A percentile compares a stretch with the other conserved stretches of the same genome.
phyloP scores from a whole-genome alignment of 768 basidiomycete species.

The Phanerodontia chrysosporium region DNA sequence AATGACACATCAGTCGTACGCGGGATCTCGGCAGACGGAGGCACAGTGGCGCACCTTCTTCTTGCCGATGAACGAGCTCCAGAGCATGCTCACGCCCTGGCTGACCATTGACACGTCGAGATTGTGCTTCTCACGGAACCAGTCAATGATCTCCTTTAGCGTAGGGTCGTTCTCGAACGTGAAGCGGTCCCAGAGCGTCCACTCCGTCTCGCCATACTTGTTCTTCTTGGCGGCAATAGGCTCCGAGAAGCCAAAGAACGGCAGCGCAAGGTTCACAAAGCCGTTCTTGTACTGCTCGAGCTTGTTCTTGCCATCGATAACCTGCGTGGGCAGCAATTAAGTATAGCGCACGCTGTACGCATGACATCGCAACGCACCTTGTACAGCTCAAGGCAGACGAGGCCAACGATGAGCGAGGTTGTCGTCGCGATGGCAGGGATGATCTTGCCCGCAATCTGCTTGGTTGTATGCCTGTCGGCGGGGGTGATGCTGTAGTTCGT shows the following conservation, averaged over 20 bases:
- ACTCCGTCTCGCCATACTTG: slow-evolving; percentile 85
- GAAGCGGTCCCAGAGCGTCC: slow-evolving; percentile 99
- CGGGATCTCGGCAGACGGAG: background rate
- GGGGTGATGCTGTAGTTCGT: slow-evolving; percentile 87
- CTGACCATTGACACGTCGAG: slow-evolving; percentile 94
- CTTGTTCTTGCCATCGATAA: slow-evolving; percentile 93
- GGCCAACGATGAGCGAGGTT: slow-evolving; percentile 90
- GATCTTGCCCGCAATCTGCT: slow-evolving; percentile 98
- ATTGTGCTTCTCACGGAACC: slow-evolving; percentile 81
- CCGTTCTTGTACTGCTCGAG: slow-evolving; percentile 98
- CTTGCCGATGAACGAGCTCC: slow-evolving; percentile 89
- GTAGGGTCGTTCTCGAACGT: slow-evolving; percentile 89
- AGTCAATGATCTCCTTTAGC: slow-evolving; percentile 75
- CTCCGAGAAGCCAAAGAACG: slow-evolving; percentile 99
- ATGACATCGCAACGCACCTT: slow-evolving; percentile 53
- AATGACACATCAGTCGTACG: background rate
- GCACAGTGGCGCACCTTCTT: slow-evolving; percentile 66
- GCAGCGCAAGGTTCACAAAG: slow-evolving; percentile 94
- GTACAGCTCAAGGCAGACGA: slow-evolving; percentile 95
- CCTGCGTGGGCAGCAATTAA: slow-evolving; percentile 37
- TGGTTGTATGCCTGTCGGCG: slow-evolving; percentile 89
- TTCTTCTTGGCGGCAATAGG: slow-evolving; percentile 86
- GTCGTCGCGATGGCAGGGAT: slow-evolving; percentile 99
- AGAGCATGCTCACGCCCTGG: slow-evolving; percentile 96
- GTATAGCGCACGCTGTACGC: background rate